Evolutionary conservation across 768 basidiomycete genomes (phyloP).

Genomic region (Macrocybe gigantea): DNA sequence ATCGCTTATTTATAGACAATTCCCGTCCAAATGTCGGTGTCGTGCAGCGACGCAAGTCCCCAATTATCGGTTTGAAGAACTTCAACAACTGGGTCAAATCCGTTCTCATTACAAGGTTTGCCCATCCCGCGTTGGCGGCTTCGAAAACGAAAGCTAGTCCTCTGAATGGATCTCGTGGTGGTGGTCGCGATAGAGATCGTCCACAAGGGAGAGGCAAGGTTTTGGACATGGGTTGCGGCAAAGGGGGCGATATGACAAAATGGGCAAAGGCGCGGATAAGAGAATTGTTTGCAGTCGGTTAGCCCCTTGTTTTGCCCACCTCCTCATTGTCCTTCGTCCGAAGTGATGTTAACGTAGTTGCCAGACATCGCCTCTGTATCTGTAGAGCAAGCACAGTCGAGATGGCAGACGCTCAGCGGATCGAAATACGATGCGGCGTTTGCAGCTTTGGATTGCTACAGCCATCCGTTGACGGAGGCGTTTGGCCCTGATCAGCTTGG

Average conservation of each 20-base stretch:
- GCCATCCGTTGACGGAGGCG: conserved; percentile 61
- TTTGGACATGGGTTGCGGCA: conserved; percentile 97
- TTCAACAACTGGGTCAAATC: conserved; percentile 99
- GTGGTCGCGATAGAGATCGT: conserved; percentile 23
- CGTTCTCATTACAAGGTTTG: conserved; percentile 89
- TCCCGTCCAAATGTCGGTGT: conserved; percentile 88
- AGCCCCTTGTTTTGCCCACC: conserved; percentile 7
- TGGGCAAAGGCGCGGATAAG: conserved; percentile 84
- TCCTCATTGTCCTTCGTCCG: conserved; percentile 4
- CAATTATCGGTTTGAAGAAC: conserved; percentile 93
- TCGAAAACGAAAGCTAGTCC: conserved; percentile 22
- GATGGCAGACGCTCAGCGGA: conserved; percentile 49
- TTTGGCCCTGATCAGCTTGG: conserved; percentile 56
- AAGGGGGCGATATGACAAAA: conserved; percentile 95
- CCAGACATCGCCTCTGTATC: conserved; percentile 89
- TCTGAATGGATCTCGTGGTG: conserved; percentile 13
- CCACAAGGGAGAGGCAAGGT: conserved; percentile 58
- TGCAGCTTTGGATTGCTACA: conserved; percentile 85
- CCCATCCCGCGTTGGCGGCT: conserved; percentile 56
- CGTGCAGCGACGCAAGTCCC: conserved; percentile 76
- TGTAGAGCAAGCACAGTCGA: conserved; percentile 76
- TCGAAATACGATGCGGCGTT: conserved; percentile 75
- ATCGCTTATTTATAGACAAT: conserved; percentile 60
- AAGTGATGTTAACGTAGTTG: background rate
- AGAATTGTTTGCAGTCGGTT: conserved; percentile 82